Evolutionary conservation across 164 flowering plant genomes (phyloP), one percentile per base, ranked within the genome.

Genomic region (Protea cynaroides): DNA sequence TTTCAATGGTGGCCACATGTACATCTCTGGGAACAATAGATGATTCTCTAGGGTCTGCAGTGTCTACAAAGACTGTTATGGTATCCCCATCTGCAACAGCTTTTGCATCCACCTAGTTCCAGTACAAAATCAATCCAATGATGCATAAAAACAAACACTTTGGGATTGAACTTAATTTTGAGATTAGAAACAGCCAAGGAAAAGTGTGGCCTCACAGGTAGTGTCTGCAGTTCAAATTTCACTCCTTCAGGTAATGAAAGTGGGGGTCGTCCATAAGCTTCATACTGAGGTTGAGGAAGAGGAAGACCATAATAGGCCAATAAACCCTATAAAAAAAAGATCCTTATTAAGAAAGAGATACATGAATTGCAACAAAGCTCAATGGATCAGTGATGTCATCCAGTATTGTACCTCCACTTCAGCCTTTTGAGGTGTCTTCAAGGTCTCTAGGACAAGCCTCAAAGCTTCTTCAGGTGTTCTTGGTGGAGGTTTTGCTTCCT

Each of bases 11-110:
- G 15, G 91, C 88, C 8, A 62, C 15, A 44, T 71, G 82, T 2
- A 92, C 82, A 1, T 77, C 84, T 36, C 46, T 57, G 5, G 96
- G 98, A 56, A 92, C 84, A 22, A 6, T 59, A 0, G 84, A 69
- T 17, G 96, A 84, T 65, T 86, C 96, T 51, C 89, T 76, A 7
- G 87, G 76, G 54, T 85, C 87, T 11, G 43, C n/a, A 0, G 84
- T 74, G 59, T 84, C 83, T 1, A 92, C 87, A 75, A 86, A 89
- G 8, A 90, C 93, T 0, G 96, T 88, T 34, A 90, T 61, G 0
- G 88, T 82, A 79, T 92, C 98, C 17, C 96, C 98, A 78, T 92
- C 95, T 40, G 92, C 83, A 8, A 92, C 86, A 36, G 87, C 84
- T 71, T 80, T 92, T 19, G 75, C 76, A 73, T 89, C 95, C 66